Conservation (phyloP, 2,329 filamentous ascomycete species). For the Phialophora macrospora region DNA sequence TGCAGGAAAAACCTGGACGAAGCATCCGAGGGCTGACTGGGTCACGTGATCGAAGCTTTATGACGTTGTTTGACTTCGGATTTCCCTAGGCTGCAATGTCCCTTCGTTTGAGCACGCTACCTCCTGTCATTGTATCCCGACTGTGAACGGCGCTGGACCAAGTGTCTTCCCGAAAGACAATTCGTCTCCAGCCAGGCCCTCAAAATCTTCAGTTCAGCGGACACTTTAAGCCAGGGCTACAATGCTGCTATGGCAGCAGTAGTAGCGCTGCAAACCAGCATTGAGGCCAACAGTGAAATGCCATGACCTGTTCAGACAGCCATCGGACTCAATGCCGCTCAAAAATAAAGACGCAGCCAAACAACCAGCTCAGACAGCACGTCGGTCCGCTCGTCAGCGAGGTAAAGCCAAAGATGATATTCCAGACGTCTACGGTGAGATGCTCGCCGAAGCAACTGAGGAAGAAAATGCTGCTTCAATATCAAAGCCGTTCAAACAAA, state of each 20-base stretch:
- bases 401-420: conserved; percentile 40
- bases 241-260: background rate
- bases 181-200: background rate
- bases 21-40: too few relatives aligned
- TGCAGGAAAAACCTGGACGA: background rate
- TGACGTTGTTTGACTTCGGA: background rate
- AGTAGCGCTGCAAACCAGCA: background rate
- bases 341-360: conserved; percentile 13
- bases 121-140: background rate
- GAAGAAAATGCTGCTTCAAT: conserved; percentile 44
- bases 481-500: conserved; percentile 38
- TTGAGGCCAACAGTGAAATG: conserved; percentile 11
- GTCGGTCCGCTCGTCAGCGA: conserved; percentile 33
- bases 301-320: background rate
- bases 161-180: background rate
- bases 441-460: conserved; percentile 44
- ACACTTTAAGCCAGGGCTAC: background rate
- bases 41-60: background rate
- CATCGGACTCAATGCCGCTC: conserved; percentile 25
- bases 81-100: background rate
- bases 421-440: conserved; percentile 49
- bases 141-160: background rate
- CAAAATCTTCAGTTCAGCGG: background rate
- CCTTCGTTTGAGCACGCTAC: background rate
- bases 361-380: conserved; percentile 22